phyloP scores from a whole-genome alignment of 192 early-diverging fungal genomes.

The Allomyces javanicus region DNA sequence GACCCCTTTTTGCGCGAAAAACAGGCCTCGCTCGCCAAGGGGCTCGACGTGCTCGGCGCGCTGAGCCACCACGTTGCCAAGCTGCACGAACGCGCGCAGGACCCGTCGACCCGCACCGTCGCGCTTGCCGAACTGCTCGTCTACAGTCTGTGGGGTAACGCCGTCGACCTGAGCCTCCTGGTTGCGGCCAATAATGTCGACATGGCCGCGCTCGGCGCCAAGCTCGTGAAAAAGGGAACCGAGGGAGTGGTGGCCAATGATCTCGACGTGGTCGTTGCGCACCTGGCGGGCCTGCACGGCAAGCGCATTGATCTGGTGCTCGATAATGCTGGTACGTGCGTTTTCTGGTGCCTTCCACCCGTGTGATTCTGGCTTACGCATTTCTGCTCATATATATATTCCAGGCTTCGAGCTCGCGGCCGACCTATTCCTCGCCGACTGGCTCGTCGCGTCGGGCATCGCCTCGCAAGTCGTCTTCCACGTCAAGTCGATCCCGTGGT shows the following conservation, averaged over 20 bases:
- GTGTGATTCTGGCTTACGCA: neutral
- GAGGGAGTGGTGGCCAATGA: slow-evolving; percentile 54
- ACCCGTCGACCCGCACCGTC: slow-evolving; percentile 2
- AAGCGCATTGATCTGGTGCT: slow-evolving; percentile 65
- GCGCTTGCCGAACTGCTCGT: slow-evolving; percentile 49
- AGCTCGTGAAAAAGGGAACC: slow-evolving; percentile 11
- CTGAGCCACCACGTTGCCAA: slow-evolving; percentile 36
- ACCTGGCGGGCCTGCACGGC: slow-evolving; percentile 21
- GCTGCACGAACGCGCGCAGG: slow-evolving; percentile 2
- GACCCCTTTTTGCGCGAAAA: slow-evolving; percentile 61
- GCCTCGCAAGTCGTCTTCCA: slow-evolving; percentile 59
- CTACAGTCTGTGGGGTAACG: slow-evolving; percentile 79
- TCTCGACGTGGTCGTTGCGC: slow-evolving; percentile 35
- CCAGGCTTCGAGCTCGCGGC: slow-evolving; percentile 74
- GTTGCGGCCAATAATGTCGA: slow-evolving; percentile 43
- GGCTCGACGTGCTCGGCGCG: slow-evolving; percentile 37
- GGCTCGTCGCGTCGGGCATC: slow-evolving; percentile 43
- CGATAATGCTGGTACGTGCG: slow-evolving; percentile 56
- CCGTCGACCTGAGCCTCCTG: slow-evolving; percentile 62
- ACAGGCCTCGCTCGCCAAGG: slow-evolving; percentile 41
- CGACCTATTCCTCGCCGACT: slow-evolving; percentile 74
- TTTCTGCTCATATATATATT: slow-evolving; percentile 1
- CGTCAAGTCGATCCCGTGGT: slow-evolving; percentile 82
- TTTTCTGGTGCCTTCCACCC: neutral
- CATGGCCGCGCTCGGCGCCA: slow-evolving; percentile 25